Evolutionary conservation across 1,284 basidiomycete genomes (phyloP).

Genomic region (Ustilago loliicola): DNA sequence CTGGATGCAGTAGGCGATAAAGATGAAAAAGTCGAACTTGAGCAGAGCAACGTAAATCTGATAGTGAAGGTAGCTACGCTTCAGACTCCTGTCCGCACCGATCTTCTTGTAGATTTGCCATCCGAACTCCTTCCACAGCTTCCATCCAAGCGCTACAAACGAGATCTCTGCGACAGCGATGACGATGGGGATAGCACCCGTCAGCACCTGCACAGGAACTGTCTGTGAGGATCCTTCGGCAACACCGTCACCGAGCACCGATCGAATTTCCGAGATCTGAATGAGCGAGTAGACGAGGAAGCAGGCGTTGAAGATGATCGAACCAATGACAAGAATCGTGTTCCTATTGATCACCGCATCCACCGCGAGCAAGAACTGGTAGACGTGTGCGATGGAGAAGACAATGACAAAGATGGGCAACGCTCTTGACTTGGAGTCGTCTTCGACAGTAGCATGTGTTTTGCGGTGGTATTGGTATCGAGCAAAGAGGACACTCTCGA

Average conservation of each 20-base stretch:
- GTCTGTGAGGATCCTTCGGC: constrained; percentile 54
- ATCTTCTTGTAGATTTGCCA: constrained; percentile 66
- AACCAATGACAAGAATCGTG: constrained; percentile 59
- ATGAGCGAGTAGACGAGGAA: constrained; percentile 63
- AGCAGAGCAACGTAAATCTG: constrained; percentile 62
- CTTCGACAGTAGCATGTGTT: constrained; percentile 33
- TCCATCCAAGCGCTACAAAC: constrained; percentile 56
- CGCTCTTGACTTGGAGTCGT: constrained; percentile 50
- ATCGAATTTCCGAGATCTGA: constrained; percentile 63
- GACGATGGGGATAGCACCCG: constrained; percentile 61
- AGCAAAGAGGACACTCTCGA: constrained; percentile 59
- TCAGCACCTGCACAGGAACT: constrained; percentile 63
- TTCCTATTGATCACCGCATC: constrained; percentile 63
- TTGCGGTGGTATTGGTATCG: constrained; percentile 49
- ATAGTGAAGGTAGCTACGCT: constrained; percentile 56
- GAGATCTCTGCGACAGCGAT: constrained; percentile 53
- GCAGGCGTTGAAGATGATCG: constrained; percentile 59
- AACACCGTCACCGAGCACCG: constrained; percentile 61
- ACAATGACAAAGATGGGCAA: constrained; percentile 62
- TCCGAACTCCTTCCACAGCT: constrained; percentile 62
- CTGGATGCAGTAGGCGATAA: constrained; percentile 64
- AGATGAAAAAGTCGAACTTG: constrained; percentile 65
- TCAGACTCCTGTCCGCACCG: constrained; percentile 60
- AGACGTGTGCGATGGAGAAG: constrained; percentile 61
- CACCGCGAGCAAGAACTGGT: constrained; percentile 60